Base-by-base conservation (phyloP, 2,329 filamentous ascomycete species). In the Fusarium protoensiforme region DNA sequence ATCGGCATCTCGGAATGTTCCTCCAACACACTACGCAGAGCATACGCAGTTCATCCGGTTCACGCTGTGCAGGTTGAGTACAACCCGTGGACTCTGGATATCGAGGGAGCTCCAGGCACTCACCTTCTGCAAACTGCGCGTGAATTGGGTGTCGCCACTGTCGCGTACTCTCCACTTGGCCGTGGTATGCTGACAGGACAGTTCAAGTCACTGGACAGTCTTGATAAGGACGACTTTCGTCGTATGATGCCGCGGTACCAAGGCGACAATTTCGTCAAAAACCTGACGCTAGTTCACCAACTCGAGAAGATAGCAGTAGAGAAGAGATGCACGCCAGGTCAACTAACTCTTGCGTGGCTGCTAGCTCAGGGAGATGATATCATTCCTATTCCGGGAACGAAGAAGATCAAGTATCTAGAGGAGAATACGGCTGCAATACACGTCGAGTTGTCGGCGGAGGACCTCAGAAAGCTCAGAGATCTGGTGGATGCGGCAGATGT, bases 301-400 rank as follows among this genome's bases (percentile, higher is more conserved):
- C 22, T 43, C 39, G 8, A 43, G 39, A 11, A 43, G n/a, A 10
- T 43, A 4, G 39, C 39, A 11, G n/a, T 8, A 10, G 18, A 43
- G 39, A 43, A 92, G 80, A 84, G 71, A 6, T 84, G 83, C 57
- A 90, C 90, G 0, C 71, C 87, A 0, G 84, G 83, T 3, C 87
- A 93, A 77, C 76, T 93, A 31, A 86, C 89, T 1, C 82, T 92
- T 31, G 90, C 90, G 0, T 92, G 90, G 90, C 73, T 92, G 66
- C 75, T 91, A 71, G 85, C 84, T 4, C 89, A 91, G 73, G 88
- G 88, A 0, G 83, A 86, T 9, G 87, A 91, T 72, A 83, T 92
- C 61, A 85, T 89, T 73, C 89, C 90, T 0, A 92, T 87, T 65
- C 85, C 83, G 0, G 85, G 84, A 2, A 87, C 85, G 4, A 86